These are phyloP conservation scores for Clonostachys solani DNA, from an alignment of 2,329 filamentous ascomycete species.

Conservation along the genomic window DNA sequence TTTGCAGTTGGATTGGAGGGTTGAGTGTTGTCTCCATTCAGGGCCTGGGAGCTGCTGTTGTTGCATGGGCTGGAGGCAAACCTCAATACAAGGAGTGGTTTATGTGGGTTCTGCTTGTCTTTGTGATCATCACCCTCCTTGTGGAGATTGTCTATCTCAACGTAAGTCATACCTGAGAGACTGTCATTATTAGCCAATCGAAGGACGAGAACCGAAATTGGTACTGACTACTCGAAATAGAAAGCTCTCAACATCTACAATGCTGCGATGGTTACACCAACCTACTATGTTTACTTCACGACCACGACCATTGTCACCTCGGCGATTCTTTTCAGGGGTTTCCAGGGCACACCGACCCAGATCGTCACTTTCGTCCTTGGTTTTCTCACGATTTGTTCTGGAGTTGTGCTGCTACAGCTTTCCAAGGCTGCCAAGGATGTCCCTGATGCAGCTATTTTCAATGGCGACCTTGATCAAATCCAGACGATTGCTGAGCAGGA, in stretches of 20 bases:
- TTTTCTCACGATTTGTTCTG: slow-evolving; percentile 89
- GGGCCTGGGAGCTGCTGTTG: slow-evolving; percentile 84
- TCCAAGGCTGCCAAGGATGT: slow-evolving; percentile 98
- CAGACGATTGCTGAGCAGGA: slow-evolving; percentile 93
- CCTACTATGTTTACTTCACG: slow-evolving; percentile 98
- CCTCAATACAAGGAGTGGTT: slow-evolving; percentile 98
- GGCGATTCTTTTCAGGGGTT: slow-evolving; percentile 86
- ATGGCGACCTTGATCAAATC: slow-evolving; percentile 89
- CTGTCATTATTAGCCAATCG: background rate
- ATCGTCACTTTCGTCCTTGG: slow-evolving; percentile 91
- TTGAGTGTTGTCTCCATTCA: slow-evolving; percentile 94
- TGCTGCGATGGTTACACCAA: slow-evolving; percentile 92
- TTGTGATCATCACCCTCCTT: slow-evolving; percentile 82
- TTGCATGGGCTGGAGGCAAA: slow-evolving; percentile 74
- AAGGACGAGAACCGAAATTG: background rate
- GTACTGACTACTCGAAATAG: slow-evolving; percentile 44
- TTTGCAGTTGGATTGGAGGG: slow-evolving; percentile 92
- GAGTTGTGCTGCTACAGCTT: slow-evolving; percentile 89
- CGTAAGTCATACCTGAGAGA: slow-evolving; percentile 50
- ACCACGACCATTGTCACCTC: slow-evolving; percentile 93
- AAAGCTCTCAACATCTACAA: slow-evolving; percentile 99
- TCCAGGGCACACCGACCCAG: slow-evolving; percentile 76
- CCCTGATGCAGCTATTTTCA: slow-evolving; percentile 87
- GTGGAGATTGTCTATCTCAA: slow-evolving; percentile 96
- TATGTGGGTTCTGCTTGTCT: slow-evolving; percentile 84